Base-by-base conservation (phyloP, 2,329 filamentous ascomycete species). In the Colletotrichum theobromicola region DNA sequence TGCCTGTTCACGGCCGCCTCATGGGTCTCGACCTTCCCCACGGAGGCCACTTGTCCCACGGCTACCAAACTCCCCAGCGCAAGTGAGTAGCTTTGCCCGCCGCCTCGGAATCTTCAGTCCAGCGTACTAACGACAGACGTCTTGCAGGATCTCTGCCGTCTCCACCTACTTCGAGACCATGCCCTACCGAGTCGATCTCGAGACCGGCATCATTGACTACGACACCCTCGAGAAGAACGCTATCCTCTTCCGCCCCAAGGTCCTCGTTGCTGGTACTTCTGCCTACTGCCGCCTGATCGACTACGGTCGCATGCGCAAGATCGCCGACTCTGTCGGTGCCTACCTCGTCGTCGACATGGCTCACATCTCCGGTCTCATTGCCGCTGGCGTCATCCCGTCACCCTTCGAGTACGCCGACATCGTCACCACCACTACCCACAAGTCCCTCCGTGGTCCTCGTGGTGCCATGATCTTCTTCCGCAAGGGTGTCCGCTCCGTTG, bases 391-490 rank as follows among this genome's bases (percentile, higher is more conserved):
- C 79, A 97, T 98, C 83, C 95, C 96, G 77, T 96, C 95, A 63
- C 97, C 97, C 58, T 99, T 99, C 88, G 89, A 92, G 77, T 89
- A 98, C 85, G 96, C 97, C 78, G 97, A 99, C 83, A 94, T 99
- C 72, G 97, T 99, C 80, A 99, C 97, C 77, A 99, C 97, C 77
- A 99, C 97, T 76, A 99, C 97, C 61, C 97, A 99, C 93, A 99
- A 99, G 91, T 98, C 96, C 70, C 94, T 99, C 79, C 95, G 97
- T 86, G 97, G 97, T 75, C 97, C 97, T 75, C 95, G 97, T 84
- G 97, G 97, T 82, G 97, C 97, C 84, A 99, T 99, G 97, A 99
- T 99, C 88, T 99, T 99, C 92, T 99, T 96, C 93, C 95, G 97
- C 87, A 98, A 98, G 90, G 97, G 97, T 77, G 93, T 98, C 76